Base-by-base conservation (phyloP, 768 basidiomycete species). In the Tricholoma saponaceum region DNA sequence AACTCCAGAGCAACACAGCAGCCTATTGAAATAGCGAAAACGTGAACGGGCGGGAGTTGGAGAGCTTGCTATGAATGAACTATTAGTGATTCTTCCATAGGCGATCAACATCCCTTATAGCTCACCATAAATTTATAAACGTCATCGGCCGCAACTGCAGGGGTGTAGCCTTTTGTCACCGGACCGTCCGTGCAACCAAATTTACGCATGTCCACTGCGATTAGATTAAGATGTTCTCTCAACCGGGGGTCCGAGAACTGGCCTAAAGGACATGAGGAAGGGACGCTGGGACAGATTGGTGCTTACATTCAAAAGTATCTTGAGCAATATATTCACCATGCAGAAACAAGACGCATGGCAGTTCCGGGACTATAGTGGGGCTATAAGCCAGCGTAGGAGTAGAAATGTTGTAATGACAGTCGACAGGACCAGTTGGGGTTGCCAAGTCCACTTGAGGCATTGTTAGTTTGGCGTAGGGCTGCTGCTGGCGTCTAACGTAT, bases 291-390 rank as follows among this genome's bases (percentile, higher is more conserved):
- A 5, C 4, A 26, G 18, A 30, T 33, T 50, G 62, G 10, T 9
- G 59, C 74, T 20, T 62, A 75, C 76, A 57, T 59, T 74, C 67
- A 56, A 75, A 77, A 9, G 71, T 60, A 44, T 73, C 70, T 30
- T 67, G 64, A 2, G 66, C 64, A 7, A 67, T 54, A 60, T 72
- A 76, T 16, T 67, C 66, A 5, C 74, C 67, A 58, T 78, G 76
- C n/a, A 77, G 59, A 55, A 76, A 73, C 22, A 78, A 52, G 18
- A 77, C 64, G 18, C 69, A 73, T 7, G 76, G 76, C 23, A 77
- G 47, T 25, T 60, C 66, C n/a, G 69, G 62, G 52, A 67, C 66
- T 25, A 78, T 72, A 9, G 63, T 49, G 22, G 64, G 60, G 16
- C 71, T 70, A 13, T 60, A 62, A 12, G 64, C 53, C 16, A 57